Conservation (phyloP, 2,329 filamentous ascomycete genomes). For the Aspergillus persii region DNA sequence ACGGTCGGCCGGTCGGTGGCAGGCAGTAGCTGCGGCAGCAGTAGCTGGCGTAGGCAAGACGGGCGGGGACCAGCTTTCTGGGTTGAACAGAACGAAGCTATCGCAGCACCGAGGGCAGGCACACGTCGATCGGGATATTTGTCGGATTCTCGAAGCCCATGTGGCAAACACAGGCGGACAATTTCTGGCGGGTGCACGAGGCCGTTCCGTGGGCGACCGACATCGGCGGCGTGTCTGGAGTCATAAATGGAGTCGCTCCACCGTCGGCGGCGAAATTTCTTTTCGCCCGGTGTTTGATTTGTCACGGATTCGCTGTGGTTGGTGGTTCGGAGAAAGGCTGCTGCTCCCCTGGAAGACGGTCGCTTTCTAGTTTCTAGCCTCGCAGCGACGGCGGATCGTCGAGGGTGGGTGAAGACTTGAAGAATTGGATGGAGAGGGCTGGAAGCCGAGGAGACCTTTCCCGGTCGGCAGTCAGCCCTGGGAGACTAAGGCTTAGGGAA, state of each 20-base stretch:
- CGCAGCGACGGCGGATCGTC: background rate
- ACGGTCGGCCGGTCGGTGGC: background rate
- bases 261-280: background rate
- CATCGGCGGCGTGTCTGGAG: background rate
- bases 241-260: background rate
- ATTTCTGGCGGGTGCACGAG: background rate
- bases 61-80: background rate
- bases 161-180: background rate
- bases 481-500: too few species aligned
- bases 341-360: background rate
- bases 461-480: too few species aligned
- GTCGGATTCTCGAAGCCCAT: background rate
- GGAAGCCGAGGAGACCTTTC: background rate
- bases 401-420: too few species aligned
- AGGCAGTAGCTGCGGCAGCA: background rate
- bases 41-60: background rate
- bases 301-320: background rate
- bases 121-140: background rate
- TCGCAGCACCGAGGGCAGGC: background rate
- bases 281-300: background rate
- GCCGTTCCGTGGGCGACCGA: background rate
- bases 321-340: background rate
- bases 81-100: background rate
- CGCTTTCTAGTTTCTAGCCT: background rate
- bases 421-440: too few species aligned